phyloP scores from a whole-genome alignment of 2,329 filamentous ascomycete species.

The Diaporthe sp. region DNA sequence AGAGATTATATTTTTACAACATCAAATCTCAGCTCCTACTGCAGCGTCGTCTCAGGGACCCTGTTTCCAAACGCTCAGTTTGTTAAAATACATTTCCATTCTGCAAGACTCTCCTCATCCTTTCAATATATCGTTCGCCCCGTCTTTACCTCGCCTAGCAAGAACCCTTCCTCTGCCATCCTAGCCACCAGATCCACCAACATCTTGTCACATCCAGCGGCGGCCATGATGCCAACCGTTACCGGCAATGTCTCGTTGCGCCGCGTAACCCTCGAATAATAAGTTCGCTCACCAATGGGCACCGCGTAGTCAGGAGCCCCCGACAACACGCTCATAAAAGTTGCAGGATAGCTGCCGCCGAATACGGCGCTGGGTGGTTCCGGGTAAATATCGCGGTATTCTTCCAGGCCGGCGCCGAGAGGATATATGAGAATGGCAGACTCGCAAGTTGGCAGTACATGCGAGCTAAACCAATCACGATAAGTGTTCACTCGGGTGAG shows the following conservation, averaged over 20 bases:
- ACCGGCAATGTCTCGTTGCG: slow-evolving; percentile 7
- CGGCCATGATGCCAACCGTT: background rate
- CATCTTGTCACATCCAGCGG: slow-evolving; percentile 4
- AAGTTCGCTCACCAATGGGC: slow-evolving; percentile 8
- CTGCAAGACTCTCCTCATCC: background rate
- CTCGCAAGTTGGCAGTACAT: background rate
- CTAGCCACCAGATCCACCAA: slow-evolving; percentile 11
- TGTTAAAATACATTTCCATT: background rate
- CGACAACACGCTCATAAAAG: background rate
- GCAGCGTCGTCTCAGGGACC: too few relatives aligned
- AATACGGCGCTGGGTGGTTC: background rate
- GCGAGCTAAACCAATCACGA: background rate
- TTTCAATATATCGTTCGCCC: background rate
- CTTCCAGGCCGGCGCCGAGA: slow-evolving; percentile 7
- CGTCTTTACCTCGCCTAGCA: slow-evolving; percentile 3
- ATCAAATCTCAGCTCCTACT: too few relatives aligned
- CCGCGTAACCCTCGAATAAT: background rate
- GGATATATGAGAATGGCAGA: background rate
- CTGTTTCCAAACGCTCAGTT: background rate
- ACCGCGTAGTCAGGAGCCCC: slow-evolving; percentile 5
- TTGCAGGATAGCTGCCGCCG: slow-evolving; percentile 5
- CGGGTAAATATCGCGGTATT: slow-evolving; percentile 6
- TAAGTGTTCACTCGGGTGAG: background rate
- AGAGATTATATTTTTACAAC: too few relatives aligned
- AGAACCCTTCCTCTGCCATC: background rate